Evolutionary conservation across 441 rosid genomes (phyloP).

Genomic region (Mallotus japonicus): DNA sequence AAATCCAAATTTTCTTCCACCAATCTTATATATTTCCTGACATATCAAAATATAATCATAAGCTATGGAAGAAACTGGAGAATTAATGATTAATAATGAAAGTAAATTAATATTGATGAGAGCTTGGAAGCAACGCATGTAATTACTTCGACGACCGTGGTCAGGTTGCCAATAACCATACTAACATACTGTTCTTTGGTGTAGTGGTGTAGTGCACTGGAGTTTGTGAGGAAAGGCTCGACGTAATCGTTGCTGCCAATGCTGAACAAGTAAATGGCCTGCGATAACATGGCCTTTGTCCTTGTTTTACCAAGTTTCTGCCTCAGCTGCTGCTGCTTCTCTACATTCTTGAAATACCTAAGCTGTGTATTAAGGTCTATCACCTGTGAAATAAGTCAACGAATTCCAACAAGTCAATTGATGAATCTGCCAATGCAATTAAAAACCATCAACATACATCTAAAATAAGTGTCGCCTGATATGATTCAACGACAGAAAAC

Average conservation of each 20-base stretch:
- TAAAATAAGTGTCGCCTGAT: too few species aligned
- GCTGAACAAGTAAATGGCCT: conserved; percentile 29
- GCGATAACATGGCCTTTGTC: conserved; percentile 14
- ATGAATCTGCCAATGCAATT: too few species aligned
- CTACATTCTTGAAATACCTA: conserved; percentile 24
- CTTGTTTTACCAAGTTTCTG: conserved; percentile 15
- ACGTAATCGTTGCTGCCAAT: conserved; percentile 32
- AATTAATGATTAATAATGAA: too few species aligned
- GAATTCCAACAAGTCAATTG: neutral
- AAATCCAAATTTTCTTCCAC: conserved; percentile 14
- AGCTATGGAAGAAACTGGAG: too few species aligned
- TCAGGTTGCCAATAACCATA: conserved; percentile 44
- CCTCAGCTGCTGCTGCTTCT: conserved; percentile 16
- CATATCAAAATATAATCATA: neutral
- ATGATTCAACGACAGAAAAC: too few species aligned
- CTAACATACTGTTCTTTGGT: conserved; percentile 19
- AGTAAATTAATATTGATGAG: too few species aligned
- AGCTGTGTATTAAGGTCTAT: conserved; percentile 25
- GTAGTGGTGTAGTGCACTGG: neutral
- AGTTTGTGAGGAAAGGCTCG: neutral
- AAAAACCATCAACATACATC: too few species aligned
- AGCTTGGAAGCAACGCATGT: neutral
- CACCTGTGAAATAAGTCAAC: neutral
- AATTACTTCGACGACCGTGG: conserved; percentile 36
- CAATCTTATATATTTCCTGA: conserved; percentile 13